These are phyloP conservation scores for Fusarium paranaense DNA, from an alignment of 2,329 filamentous ascomycete genomes.

Conservation along the genomic window DNA sequence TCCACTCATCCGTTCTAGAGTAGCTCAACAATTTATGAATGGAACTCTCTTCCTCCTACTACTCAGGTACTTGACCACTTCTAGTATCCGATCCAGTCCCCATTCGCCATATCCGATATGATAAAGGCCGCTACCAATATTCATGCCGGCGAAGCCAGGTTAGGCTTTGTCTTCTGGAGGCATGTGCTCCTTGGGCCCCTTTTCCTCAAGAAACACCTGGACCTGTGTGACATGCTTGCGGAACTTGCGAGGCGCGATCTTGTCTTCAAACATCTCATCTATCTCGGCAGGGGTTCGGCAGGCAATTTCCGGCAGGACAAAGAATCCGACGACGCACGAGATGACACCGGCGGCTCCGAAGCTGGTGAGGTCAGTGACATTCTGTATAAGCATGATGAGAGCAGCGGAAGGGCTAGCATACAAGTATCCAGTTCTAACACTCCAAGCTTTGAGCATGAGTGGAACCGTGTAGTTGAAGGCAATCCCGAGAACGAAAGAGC, in stretches of 20 bases:
- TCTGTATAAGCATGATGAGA: neutral
- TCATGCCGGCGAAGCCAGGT: neutral
- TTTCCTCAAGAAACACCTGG: slow-evolving; percentile 12
- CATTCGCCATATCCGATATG: neutral
- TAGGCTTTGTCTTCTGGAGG: neutral
- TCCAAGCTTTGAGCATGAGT: slow-evolving; percentile 6
- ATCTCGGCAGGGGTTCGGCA: slow-evolving; percentile 51
- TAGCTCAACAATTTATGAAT: neutral
- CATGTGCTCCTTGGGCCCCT: neutral
- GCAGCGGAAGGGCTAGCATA: slow-evolving; percentile 54
- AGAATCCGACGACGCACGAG: slow-evolving; percentile 87
- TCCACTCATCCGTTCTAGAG: neutral
- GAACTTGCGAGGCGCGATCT: slow-evolving; percentile 4
- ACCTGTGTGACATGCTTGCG: slow-evolving; percentile 13
- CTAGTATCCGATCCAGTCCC: neutral
- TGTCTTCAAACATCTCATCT: slow-evolving; percentile 21
- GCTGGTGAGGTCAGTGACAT: slow-evolving; percentile 39
- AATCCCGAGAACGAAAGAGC: neutral
- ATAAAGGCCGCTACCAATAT: neutral
- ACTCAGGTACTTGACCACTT: neutral
- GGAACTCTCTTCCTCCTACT: neutral
- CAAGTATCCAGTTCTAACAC: slow-evolving; percentile 59
- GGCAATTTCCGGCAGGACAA: slow-evolving; percentile 84
- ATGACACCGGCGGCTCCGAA: slow-evolving; percentile 71
- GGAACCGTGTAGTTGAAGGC: slow-evolving; percentile 2